phyloP scores from a whole-genome alignment of 2,329 filamentous ascomycete species.

The Pestalotiopsis sp. region DNA sequence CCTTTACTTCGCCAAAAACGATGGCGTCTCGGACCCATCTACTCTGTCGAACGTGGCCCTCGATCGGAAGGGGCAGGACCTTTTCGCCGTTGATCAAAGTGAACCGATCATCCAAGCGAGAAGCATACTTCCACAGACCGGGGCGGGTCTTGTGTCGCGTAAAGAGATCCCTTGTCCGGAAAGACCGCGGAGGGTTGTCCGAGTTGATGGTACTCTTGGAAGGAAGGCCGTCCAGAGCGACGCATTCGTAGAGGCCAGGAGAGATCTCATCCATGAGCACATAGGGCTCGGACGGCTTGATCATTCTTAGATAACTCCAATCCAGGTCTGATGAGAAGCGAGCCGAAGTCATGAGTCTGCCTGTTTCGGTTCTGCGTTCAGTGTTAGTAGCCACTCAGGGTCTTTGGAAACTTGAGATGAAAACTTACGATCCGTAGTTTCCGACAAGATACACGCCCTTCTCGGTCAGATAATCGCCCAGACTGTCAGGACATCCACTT shows the following conservation, averaged over 20 bases:
- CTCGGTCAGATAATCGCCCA: conserved; percentile 48
- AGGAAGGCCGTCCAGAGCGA: conserved; percentile 30
- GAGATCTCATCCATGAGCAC: conserved; percentile 36
- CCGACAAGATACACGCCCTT: conserved; percentile 49
- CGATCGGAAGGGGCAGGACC: conserved; percentile 45
- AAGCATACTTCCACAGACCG: conserved; percentile 45
- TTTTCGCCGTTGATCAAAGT: conserved; percentile 50
- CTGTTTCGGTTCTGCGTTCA: conserved; percentile 50
- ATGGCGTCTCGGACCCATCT: conserved; percentile 51
- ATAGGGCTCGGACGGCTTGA: conserved; percentile 38
- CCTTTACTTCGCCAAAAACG: background rate
- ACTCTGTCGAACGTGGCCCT: conserved; percentile 54
- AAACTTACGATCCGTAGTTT: conserved; percentile 48
- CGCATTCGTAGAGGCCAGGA: conserved; percentile 31
- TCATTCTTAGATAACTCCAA: conserved; percentile 55
- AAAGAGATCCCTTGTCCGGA: conserved; percentile 45
- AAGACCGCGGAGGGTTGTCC: conserved; percentile 43
- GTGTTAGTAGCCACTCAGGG: conserved; percentile 1
- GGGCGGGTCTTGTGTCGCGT: conserved; percentile 39
- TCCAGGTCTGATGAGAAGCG: conserved; percentile 47
- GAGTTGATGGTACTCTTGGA: conserved; percentile 36
- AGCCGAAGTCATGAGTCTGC: conserved; percentile 56
- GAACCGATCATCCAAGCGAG: conserved; percentile 44
- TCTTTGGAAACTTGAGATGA: background rate
- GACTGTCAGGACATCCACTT: conserved; percentile 51